phyloP scores from a whole-genome alignment of 768 basidiomycete genomes.

The Bullera alba region DNA sequence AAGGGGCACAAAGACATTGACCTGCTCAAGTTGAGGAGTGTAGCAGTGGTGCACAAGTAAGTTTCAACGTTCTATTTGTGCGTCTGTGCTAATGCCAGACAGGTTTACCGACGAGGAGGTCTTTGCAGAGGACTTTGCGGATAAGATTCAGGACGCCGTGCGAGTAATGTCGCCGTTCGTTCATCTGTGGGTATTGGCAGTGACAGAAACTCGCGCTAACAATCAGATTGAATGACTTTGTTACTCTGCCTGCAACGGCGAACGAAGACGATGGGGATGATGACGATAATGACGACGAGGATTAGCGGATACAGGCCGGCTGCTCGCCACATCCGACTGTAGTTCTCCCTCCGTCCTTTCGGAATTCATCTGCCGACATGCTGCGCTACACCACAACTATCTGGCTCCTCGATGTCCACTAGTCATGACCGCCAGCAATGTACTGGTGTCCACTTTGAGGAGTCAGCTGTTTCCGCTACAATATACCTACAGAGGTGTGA shows the following conservation, averaged over 20 bases:
- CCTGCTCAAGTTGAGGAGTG: conserved; percentile 72
- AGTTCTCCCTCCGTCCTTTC: no score
- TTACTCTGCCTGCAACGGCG: conserved; percentile 10
- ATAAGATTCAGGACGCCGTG: conserved; percentile 55
- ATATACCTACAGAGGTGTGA: no score
- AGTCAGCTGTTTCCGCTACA: no score
- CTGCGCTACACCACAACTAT: no score
- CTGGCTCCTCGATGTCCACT: no score
- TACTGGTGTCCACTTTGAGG: no score
- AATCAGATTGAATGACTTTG: conserved; percentile 28
- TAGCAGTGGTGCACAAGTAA: conserved; percentile 62
- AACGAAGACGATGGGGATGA: conserved; percentile 7
- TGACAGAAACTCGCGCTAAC: conserved; percentile 41
- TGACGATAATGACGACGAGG: conserved; percentile 2
- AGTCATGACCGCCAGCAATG: no score
- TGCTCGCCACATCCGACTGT: no score
- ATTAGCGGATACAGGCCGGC: no score
- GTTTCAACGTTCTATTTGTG: conserved; percentile 14
- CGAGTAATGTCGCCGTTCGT: conserved; percentile 65
- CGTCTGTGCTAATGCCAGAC: neutral
- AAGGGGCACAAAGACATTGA: conserved; percentile 88
- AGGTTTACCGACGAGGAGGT: conserved; percentile 75
- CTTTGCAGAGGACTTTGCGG: conserved; percentile 59
- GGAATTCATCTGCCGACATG: no score
- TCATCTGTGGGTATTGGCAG: conserved; percentile 49